These are phyloP conservation scores for Oxyria digyna DNA, from an alignment of 148 eudicot species.

Conservation along the genomic window DNA sequence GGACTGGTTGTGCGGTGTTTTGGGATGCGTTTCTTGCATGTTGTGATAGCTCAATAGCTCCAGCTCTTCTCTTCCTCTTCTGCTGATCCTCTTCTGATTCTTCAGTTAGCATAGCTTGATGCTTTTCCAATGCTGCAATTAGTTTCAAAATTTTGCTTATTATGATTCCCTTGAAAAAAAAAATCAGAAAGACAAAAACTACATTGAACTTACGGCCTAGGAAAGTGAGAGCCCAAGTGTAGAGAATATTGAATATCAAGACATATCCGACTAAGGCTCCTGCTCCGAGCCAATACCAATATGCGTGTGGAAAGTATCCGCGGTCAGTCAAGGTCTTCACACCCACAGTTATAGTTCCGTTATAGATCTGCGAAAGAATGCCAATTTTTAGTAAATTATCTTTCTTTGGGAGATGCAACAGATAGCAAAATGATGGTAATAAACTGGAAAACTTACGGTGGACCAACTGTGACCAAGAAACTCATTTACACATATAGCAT, in stretches of 20 bases:
- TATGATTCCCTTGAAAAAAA: background rate
- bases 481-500: slow-evolving; percentile 53
- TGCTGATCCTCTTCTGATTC: slow-evolving; percentile 9
- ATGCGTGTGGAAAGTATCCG: slow-evolving; percentile 32
- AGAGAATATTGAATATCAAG: slow-evolving; percentile 29
- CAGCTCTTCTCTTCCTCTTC: background rate
- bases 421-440: background rate
- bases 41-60: slow-evolving; percentile 13
- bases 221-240: slow-evolving; percentile 30
- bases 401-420: background rate
- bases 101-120: background rate
- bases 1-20: background rate
- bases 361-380: slow-evolving; percentile 11
- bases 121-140: slow-evolving; percentile 23
- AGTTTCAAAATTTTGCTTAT: background rate
- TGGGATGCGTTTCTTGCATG: background rate
- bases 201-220: slow-evolving; percentile 58
- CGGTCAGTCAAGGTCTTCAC: slow-evolving; percentile 14
- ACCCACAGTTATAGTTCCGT: slow-evolving; percentile 28
- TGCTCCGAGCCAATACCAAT: slow-evolving; percentile 60
- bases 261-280: slow-evolving; percentile 47
- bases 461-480: slow-evolving; percentile 59
- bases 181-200: background rate
- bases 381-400: background rate
- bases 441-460: slow-evolving; percentile 25